Evolutionary conservation across 805 yeast species (phyloP).

Genomic region (Starmerella sp.): DNA sequence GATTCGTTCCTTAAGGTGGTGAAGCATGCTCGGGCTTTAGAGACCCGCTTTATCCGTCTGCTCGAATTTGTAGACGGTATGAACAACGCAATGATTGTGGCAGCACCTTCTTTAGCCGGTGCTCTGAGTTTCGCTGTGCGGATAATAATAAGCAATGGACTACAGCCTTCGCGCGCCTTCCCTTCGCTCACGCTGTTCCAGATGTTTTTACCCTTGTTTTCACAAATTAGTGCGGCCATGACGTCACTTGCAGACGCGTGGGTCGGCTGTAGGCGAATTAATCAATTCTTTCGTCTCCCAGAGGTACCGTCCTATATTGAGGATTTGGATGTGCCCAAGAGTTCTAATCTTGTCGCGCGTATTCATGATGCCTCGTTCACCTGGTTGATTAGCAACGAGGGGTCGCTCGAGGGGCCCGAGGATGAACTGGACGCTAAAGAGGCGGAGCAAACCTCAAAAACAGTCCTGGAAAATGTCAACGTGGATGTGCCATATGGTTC

Average conservation of each 20-base stretch:
- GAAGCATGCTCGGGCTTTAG: conserved; percentile 4
- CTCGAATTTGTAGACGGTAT: conserved; percentile 13
- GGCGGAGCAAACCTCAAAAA: background rate
- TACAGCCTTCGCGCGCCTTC: conserved; percentile 14
- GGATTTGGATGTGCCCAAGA: background rate
- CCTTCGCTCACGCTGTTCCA: conserved; percentile 18
- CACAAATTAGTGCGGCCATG: conserved; percentile 37
- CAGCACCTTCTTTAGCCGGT: conserved; percentile 16
- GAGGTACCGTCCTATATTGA: conserved; percentile 29
- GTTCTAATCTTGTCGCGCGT: background rate
- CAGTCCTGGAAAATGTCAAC: conserved; percentile 35
- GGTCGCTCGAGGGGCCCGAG: conserved; percentile 4
- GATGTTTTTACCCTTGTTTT: conserved; percentile 11
- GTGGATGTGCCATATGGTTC: conserved; percentile 50
- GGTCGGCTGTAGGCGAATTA: conserved; percentile 23
- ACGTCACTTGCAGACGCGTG: conserved; percentile 32
- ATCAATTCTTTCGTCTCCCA: conserved; percentile 26
- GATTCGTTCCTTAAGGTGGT: conserved; percentile 53
- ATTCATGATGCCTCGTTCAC: conserved; percentile 9
- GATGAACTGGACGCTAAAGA: background rate
- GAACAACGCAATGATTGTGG: conserved; percentile 9
- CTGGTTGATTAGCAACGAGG: conserved; percentile 26
- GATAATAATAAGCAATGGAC: conserved; percentile 4
- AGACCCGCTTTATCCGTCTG: conserved; percentile 12
- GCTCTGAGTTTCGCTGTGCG: conserved; percentile 16